Conservation (phyloP, 1,139 yeast species). For the Hemisphaericaspora xylanilytica region DNA sequence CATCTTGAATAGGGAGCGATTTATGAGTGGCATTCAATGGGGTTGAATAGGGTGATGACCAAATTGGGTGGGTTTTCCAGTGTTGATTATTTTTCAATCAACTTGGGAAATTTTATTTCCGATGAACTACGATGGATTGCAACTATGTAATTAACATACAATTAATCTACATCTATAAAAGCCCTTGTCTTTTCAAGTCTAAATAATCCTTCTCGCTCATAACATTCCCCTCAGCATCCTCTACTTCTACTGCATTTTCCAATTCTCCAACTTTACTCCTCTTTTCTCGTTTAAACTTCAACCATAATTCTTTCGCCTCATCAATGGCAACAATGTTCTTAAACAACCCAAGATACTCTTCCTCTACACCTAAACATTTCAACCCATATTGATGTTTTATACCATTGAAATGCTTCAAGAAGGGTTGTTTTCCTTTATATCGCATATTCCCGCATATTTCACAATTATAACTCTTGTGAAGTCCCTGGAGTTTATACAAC, state of each 20-base stretch:
- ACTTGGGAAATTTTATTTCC: too few species aligned
- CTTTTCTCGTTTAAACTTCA: constrained; percentile 39
- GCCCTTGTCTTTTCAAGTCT: constrained; percentile 83
- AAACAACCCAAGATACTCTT: constrained; percentile 40
- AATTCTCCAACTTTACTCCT: constrained; percentile 38
- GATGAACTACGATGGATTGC: too few species aligned
- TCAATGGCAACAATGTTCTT: constrained; percentile 63
- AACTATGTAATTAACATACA: too few species aligned
- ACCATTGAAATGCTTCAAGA: constrained; percentile 71
- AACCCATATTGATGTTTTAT: constrained; percentile 73
- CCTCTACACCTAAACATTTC: constrained; percentile 67
- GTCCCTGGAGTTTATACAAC: constrained; percentile 87
- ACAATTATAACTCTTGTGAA: constrained; percentile 70
- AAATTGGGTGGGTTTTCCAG: too few species aligned
- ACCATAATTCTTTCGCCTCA: constrained; percentile 67
- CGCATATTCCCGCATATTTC: constrained; percentile 81
- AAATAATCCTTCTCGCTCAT: constrained; percentile 80
- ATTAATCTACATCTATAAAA: too few species aligned
- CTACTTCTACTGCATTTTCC: constrained; percentile 74
- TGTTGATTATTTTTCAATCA: too few species aligned
- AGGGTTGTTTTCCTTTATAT: constrained; percentile 73
- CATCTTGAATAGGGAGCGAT: constrained; percentile 6
- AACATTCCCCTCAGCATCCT: constrained; percentile 90
- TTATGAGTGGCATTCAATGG: neutral
- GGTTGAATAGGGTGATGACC: neutral